A percentile compares a stretch with the other conserved stretches of the same genome.
These are phyloP conservation scores for Chrysophaeum taylorii DNA, from an alignment of 352 stramenopile genomes.

Conservation along the genomic window DNA sequence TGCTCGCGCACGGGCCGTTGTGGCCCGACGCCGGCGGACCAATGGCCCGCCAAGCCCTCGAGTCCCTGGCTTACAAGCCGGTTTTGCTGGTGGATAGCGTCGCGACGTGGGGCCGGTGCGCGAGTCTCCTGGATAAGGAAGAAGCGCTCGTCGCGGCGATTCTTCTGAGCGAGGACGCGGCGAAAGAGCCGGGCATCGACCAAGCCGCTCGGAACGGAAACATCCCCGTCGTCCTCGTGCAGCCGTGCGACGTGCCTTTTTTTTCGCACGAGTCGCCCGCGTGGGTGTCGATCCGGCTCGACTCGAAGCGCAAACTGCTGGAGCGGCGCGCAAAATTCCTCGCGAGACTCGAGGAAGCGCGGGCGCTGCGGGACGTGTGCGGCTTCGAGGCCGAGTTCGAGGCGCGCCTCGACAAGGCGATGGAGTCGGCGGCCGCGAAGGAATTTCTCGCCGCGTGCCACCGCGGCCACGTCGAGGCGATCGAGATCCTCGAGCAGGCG, in stretches of 20 bases:
- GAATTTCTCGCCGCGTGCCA: not conserved
- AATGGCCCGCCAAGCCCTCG: too few species aligned
- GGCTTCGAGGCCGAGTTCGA: not conserved
- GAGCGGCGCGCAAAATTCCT: too few species aligned
- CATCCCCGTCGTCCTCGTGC: too few species aligned
- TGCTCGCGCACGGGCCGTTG: not conserved
- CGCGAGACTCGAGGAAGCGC: too few species aligned
- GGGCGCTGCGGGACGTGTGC: not conserved
- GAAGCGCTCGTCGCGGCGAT: not conserved
- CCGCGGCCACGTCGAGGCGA: not conserved
- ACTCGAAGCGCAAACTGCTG: too few species aligned
- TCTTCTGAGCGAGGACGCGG: not conserved
- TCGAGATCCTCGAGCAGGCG: not conserved
- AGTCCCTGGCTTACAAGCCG: not conserved
- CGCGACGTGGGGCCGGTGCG: not conserved
- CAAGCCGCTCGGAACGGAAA: too few species aligned
- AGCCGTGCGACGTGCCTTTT: not conserved
- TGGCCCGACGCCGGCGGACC: not conserved
- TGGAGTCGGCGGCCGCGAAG: not conserved
- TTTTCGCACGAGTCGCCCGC: not conserved
- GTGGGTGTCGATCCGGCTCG: not conserved
- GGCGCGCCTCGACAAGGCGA: too few species aligned
- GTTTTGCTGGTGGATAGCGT: not conserved
- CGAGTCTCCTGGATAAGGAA: not conserved
- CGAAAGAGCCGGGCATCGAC: too few species aligned